These are phyloP conservation scores for Penicillium concentricum DNA, from an alignment of 2,329 filamentous ascomycete genomes.

Conservation along the genomic window DNA sequence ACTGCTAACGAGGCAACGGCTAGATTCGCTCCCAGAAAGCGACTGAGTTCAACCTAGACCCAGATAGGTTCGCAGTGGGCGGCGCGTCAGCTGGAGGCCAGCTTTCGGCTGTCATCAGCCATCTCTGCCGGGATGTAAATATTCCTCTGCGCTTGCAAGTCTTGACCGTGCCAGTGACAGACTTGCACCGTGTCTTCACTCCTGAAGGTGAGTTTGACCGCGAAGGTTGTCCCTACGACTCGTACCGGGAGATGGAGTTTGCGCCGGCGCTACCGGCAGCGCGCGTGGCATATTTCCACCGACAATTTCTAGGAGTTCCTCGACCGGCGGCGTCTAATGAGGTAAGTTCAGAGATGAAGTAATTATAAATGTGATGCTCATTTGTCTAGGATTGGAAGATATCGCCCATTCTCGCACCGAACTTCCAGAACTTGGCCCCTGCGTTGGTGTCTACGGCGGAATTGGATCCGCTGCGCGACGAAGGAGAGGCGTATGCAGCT, in stretches of 20 bases:
- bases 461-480: slow-evolving; percentile 44
- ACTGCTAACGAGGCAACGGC: background rate
- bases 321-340: slow-evolving; percentile 35
- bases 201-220: slow-evolving; percentile 36
- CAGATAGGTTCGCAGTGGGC: slow-evolving; percentile 37
- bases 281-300: slow-evolving; percentile 43
- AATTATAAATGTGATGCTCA: slow-evolving; percentile 9
- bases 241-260: slow-evolving; percentile 41
- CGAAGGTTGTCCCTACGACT: slow-evolving; percentile 39
- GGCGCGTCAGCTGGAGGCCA: slow-evolving; percentile 43
- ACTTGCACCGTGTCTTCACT: slow-evolving; percentile 39
- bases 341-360: slow-evolving; percentile 23
- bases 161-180: slow-evolving; percentile 38
- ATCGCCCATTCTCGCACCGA: slow-evolving; percentile 40
- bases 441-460: slow-evolving; percentile 43
- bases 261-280: slow-evolving; percentile 35
- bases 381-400: slow-evolving; percentile 41
- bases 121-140: slow-evolving; percentile 38
- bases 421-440: slow-evolving; percentile 38
- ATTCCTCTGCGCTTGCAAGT: slow-evolving; percentile 40
- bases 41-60: slow-evolving; percentile 36
- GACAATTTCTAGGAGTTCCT: slow-evolving; percentile 39
- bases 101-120: slow-evolving; percentile 39
- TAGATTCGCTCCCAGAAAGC: slow-evolving; percentile 35
- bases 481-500: slow-evolving; percentile 41